Evolutionary conservation across 2,329 filamentous ascomycete species (phyloP).

Genomic region (Blastomyces gilchristii): DNA sequence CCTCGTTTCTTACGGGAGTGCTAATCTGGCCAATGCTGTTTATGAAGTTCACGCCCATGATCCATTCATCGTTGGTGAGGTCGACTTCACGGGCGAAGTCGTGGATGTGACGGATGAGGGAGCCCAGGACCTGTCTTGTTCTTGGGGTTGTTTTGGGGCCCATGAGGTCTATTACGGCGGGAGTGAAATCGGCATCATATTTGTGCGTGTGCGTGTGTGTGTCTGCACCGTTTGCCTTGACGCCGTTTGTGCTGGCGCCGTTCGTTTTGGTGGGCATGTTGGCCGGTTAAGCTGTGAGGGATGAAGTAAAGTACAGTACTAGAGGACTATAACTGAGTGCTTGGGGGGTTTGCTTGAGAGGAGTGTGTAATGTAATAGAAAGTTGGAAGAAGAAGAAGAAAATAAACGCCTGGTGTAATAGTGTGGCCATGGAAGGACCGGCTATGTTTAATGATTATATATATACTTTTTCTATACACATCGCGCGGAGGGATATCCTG

Average conservation of each 20-base stretch:
- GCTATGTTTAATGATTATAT: not conserved
- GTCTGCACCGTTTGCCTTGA: not conserved
- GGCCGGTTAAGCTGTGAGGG: not conserved
- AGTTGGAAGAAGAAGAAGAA: not conserved
- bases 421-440: not conserved
- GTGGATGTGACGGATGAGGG: constrained; percentile 62
- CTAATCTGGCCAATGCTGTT: constrained; percentile 64
- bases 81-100: constrained; percentile 70
- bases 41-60: constrained; percentile 62
- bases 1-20: constrained; percentile 53
- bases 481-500: not conserved
- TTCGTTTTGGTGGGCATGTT: not conserved
- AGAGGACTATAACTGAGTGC: too few species aligned
- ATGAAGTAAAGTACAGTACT: not conserved
- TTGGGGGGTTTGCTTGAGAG: too few species aligned
- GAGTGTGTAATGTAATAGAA: too few species aligned
- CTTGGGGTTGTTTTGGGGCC: constrained; percentile 57
- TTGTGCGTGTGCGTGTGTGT: not conserved
- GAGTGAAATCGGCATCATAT: constrained; percentile 59
- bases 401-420: not conserved
- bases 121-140: constrained; percentile 52
- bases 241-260: not conserved
- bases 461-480: not conserved
- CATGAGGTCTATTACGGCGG: constrained; percentile 62
- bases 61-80: constrained; percentile 67